A percentile compares a stretch with the other conserved stretches of the same genome.
Evolutionary conservation across 768 basidiomycete genomes (phyloP).

Genomic region (Hirschioporus abietinus): DNA sequence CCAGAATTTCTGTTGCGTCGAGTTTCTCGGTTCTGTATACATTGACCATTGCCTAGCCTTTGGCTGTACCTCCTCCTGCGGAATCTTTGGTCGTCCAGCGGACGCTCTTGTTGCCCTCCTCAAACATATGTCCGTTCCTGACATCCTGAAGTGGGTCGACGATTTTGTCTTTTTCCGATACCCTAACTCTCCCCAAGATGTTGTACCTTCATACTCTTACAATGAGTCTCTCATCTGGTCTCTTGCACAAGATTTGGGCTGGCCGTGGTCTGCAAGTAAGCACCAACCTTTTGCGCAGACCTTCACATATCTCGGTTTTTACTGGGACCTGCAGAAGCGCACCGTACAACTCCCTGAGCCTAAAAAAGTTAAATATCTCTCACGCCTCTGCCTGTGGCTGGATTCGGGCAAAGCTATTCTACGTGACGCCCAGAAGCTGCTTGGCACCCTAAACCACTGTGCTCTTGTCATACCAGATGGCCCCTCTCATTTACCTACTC

Average conservation of each 20-base stretch:
- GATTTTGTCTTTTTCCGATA: conserved; percentile 24
- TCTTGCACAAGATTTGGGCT: conserved; percentile 23
- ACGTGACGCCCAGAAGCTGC: conserved; percentile 8
- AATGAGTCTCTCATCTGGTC: conserved; percentile 20
- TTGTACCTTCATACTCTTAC: conserved; percentile 13
- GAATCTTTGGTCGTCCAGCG: conserved; percentile 27
- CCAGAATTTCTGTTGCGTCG: conserved; percentile 21
- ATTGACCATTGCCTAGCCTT: conserved; percentile 27
- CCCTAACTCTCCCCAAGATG: conserved; percentile 8
- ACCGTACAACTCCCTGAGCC: conserved; percentile 25
- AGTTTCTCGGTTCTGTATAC: conserved; percentile 20
- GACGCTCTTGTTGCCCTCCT: conserved; percentile 27
- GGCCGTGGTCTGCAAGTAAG: conserved; percentile 32
- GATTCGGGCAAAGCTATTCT: conserved; percentile 14
- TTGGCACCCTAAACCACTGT: conserved; percentile 31
- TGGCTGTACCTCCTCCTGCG: conserved; percentile 24
- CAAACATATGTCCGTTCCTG: conserved; percentile 13
- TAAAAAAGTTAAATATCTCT: conserved; percentile 27
- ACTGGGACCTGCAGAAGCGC: conserved; percentile 27
- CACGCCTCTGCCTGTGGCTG: conserved; percentile 18
- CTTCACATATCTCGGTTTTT: conserved; percentile 34
- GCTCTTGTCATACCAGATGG: conserved; percentile 27
- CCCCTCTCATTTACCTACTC: conserved; percentile 23
- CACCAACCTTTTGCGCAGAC: conserved; percentile 19
- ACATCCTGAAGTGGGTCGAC: conserved; percentile 25